These are phyloP conservation scores for Penicillium sp. DNA, from an alignment of 2,329 filamentous ascomycete genomes.

Conservation along the genomic window DNA sequence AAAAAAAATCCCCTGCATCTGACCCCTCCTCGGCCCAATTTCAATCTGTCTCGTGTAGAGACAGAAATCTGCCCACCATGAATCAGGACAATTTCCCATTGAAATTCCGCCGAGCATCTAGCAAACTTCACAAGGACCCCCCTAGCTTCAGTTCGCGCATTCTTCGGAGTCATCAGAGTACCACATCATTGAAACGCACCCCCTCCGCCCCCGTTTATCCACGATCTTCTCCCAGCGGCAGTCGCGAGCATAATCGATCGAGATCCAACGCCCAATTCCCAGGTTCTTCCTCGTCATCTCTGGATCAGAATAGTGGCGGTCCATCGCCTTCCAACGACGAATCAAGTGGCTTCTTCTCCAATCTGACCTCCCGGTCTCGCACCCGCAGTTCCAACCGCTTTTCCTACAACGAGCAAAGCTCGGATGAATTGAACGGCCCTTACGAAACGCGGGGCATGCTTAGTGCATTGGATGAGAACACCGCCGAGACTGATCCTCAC, in stretches of 20 bases:
- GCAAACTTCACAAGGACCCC: constrained; percentile 46
- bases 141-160: constrained; percentile 40
- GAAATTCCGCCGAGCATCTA: constrained; percentile 40
- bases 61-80: constrained; percentile 30
- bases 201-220: constrained; percentile 47
- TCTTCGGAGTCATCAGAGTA: constrained; percentile 44
- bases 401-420: constrained; percentile 37
- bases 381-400: constrained; percentile 34
- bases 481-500: constrained; percentile 29
- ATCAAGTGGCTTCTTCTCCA: constrained; percentile 25
- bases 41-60: constrained; percentile 24
- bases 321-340: constrained; percentile 40
- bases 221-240: constrained; percentile 38
- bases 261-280: constrained; percentile 42
- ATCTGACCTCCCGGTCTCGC: constrained; percentile 30
- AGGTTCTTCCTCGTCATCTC: constrained; percentile 47
- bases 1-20: constrained; percentile 14
- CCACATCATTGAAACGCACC: constrained; percentile 44
- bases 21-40: constrained; percentile 27
- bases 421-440: constrained; percentile 46
- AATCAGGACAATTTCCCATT: constrained; percentile 37
- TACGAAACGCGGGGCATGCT: constrained; percentile 46
- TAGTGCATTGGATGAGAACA: constrained; percentile 41
- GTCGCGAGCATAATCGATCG: constrained; percentile 43
- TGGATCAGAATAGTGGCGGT: constrained; percentile 42